phyloP scores from a whole-genome alignment of 345 rosid genomes.

The Euphorbia tirucalli region DNA sequence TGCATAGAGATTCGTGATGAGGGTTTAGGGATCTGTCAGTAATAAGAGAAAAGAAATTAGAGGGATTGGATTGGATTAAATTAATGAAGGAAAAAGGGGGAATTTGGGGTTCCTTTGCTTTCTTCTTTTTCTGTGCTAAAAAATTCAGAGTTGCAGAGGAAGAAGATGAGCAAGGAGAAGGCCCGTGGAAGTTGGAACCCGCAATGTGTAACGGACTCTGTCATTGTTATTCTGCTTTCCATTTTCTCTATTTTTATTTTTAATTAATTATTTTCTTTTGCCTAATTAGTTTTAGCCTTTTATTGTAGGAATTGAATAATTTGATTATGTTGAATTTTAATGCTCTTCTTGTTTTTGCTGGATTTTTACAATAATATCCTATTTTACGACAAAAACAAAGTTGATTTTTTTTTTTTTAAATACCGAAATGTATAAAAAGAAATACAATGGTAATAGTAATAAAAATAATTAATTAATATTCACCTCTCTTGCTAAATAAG shows the following conservation, averaged over 20 bases:
- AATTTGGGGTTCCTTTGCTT: background rate
- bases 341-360: no score
- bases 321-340: no score
- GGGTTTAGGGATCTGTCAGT: conserved; percentile 12
- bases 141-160: conserved; percentile 10
- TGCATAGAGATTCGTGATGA: conserved; percentile 35
- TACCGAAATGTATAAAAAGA: no score
- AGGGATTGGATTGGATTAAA: background rate
- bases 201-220: conserved; percentile 34
- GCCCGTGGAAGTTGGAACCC: conserved; percentile 55
- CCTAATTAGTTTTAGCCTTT: background rate
- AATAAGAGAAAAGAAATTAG: background rate
- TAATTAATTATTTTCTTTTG: background rate
- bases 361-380: no score
- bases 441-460: no score
- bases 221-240: conserved; percentile 9
- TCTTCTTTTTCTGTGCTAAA: conserved; percentile 17
- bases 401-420: no score
- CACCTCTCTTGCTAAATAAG: no score
- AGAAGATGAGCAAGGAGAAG: conserved; percentile 30
- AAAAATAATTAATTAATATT: no score
- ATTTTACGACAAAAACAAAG: no score
- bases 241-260: background rate
- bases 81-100: background rate
- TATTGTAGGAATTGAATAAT: no score